These are phyloP conservation scores for Xerocomus amazonicus DNA, from an alignment of 1,284 basidiomycete genomes.

Conservation along the genomic window DNA sequence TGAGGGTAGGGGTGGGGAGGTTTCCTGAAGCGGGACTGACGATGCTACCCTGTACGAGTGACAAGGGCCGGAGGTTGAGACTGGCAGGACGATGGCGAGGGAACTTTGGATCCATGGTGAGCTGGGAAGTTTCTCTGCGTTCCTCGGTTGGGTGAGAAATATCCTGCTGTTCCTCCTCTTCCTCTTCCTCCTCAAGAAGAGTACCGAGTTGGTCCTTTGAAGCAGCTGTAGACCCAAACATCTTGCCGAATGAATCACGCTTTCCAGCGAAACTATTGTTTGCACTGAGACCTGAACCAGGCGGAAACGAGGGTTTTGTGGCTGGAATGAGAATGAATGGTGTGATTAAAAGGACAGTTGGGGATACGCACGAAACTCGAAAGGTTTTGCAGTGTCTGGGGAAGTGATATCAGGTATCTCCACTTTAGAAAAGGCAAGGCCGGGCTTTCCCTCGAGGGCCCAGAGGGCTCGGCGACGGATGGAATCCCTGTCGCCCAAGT, in stretches of 20 bases:
- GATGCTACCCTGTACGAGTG: conserved; percentile 53
- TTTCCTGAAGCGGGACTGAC: conserved; percentile 35
- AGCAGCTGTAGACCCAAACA: conserved; percentile 52
- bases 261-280: conserved; percentile 49
- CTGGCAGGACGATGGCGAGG: conserved; percentile 57
- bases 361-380: conserved; percentile 57
- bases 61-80: conserved; percentile 66
- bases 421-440: conserved; percentile 63
- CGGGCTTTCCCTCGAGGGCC: conserved; percentile 74
- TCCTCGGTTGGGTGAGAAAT: conserved; percentile 13
- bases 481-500: conserved; percentile 69
- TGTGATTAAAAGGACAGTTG: conserved; percentile 4
- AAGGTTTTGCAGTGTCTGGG: conserved; percentile 51
- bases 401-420: conserved; percentile 74
- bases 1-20: conserved; percentile 52
- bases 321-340: conserved; percentile 27
- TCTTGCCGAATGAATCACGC: conserved; percentile 74
- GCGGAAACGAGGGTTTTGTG: conserved; percentile 53
- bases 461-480: conserved; percentile 72
- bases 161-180: conserved; percentile 69
- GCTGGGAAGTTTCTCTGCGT: conserved; percentile 7
- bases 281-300: conserved; percentile 39
- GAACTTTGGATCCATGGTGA: conserved; percentile 27
- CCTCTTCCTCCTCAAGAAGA: conserved; percentile 77
- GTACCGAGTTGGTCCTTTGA: conserved; percentile 74